Evolutionary conservation across 352 stramenopile species (phyloP), one percentile per base, ranked within the genome.

Genomic region (Phytopythium kandeliae): DNA sequence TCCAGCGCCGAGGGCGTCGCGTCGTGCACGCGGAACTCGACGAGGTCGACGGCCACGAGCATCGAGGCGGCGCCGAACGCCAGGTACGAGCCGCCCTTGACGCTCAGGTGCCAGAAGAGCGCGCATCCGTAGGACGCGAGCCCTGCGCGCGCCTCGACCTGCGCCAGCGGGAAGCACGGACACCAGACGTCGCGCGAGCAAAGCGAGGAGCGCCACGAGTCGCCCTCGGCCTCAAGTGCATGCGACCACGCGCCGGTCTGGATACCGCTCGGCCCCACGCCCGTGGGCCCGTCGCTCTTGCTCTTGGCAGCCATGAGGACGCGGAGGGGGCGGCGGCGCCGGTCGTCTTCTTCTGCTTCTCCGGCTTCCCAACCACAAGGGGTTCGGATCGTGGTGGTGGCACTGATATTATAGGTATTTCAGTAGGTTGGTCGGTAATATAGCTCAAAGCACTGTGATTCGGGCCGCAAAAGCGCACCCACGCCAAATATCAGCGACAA

Each of bases 61-160:
- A 66, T 15, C 55, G 54, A 59, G 12, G 61, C 25, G 31, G 48
- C 50, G 16, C 16, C 43, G 7, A 67, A 9, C 2, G 43, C 44
- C 19, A 55, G 12, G 28, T 25, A 49, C 19, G 66, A 26, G 7
- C 57, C 40, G 17, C 37, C 52, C 34, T 63, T 69, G 22, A 51
- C 47, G 2, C 33, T 51, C 44, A 43, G 19, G 25, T 69, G 65
- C 49, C 41, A 61, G 37, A 24, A 60, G 37, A 74, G 33, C 13
- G 65, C 53, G 15, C 21, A 47, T 5, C 19, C 26, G 49, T 60
- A 74, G n/a, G 62, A 66, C 35, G 53, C 48, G 19, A 63, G 28
- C 3, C 65, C 65, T 16, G 66, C 49, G 15, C 58, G 62, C 16
- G 55, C 42, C 36, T 74, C 62, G 44, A 74, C 54, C 37, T 71